A percentile compares a stretch with the other conserved stretches of the same genome.
phyloP scores from a whole-genome alignment of 2,329 filamentous ascomycete genomes.

The Fusarium sp. region DNA sequence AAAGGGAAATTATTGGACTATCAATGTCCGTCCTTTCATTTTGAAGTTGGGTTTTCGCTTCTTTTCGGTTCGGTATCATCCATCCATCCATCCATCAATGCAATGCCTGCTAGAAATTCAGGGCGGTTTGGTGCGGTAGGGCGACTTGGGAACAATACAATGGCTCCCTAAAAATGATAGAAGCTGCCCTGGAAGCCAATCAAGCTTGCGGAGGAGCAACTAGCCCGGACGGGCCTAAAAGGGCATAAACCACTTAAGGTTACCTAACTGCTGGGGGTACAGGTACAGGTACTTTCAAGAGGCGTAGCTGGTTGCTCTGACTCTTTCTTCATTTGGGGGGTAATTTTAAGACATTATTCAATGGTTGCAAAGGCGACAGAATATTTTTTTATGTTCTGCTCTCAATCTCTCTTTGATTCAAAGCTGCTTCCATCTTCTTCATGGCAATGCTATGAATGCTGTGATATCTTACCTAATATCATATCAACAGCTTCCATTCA shows the following conservation, averaged over 20 bases:
- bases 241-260: slow-evolving; percentile 24
- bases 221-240: slow-evolving; percentile 11
- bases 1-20: background rate
- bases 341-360: slow-evolving; percentile 17
- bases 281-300: slow-evolving; percentile 17
- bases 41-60: background rate
- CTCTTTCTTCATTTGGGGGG: slow-evolving; percentile 24
- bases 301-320: slow-evolving; percentile 7
- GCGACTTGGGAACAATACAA: slow-evolving; percentile 12
- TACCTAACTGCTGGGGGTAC: background rate
- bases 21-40: slow-evolving; percentile 1
- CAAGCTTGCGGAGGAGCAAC: slow-evolving; percentile 14
- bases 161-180: slow-evolving; percentile 11
- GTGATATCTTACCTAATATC: background rate
- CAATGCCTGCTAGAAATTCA: slow-evolving; percentile 14
- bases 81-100: background rate
- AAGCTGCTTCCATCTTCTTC: background rate
- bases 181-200: slow-evolving; percentile 22
- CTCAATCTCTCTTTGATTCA: background rate
- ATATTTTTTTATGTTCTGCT: background rate
- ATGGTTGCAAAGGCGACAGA: background rate
- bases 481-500: background rate
- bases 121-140: slow-evolving; percentile 17
- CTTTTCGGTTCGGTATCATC: background rate
- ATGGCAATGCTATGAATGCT: background rate